Percentiles rank a stretch among this genome's conserved stretches.
Conservation (phyloP, 345 rosid species). For the Camelina hispida region DNA sequence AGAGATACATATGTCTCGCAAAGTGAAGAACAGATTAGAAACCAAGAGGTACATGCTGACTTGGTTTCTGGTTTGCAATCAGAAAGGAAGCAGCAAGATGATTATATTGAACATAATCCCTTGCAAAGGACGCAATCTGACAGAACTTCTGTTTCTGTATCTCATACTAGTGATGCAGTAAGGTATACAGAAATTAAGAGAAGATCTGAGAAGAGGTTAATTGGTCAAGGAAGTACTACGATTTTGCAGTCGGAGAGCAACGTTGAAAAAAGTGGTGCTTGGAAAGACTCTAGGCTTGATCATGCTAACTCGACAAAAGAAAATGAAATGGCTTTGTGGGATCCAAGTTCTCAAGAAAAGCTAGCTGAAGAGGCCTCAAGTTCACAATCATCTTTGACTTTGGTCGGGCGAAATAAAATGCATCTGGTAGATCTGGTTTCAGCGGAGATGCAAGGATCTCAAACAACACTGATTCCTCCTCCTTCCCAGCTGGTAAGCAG, state of each 20-base stretch:
- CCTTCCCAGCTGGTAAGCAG: constrained; percentile 56
- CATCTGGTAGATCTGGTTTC: constrained; percentile 49
- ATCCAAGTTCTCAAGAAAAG: constrained; percentile 45
- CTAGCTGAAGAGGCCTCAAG: constrained; percentile 47
- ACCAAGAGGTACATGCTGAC: constrained; percentile 44
- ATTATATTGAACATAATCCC: constrained; percentile 45
- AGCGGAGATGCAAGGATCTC: constrained; percentile 51
- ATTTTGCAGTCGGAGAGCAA: constrained; percentile 45
- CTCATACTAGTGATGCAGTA: constrained; percentile 45
- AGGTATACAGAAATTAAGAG: constrained; percentile 46
- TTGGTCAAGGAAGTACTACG: constrained; percentile 51
- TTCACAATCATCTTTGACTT: constrained; percentile 49
- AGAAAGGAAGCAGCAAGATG: constrained; percentile 47
- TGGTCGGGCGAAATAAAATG: constrained; percentile 44
- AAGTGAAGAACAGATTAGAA: constrained; percentile 50
- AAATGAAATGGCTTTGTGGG: constrained; percentile 36
- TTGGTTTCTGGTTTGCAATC: constrained; percentile 45
- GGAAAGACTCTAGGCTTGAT: constrained; percentile 45
- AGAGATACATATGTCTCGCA: constrained; percentile 47
- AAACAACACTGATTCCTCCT: constrained; percentile 58
- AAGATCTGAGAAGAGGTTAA: constrained; percentile 50
- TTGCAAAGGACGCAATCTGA: constrained; percentile 48
- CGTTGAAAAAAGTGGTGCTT: constrained; percentile 37
- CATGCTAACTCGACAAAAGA: constrained; percentile 46
- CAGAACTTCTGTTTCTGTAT: constrained; percentile 53